A percentile compares a stretch with the other conserved stretches of the same genome.
Conservation (phyloP, 1,284 basidiomycete genomes). For the Meira miltonrushii region DNA sequence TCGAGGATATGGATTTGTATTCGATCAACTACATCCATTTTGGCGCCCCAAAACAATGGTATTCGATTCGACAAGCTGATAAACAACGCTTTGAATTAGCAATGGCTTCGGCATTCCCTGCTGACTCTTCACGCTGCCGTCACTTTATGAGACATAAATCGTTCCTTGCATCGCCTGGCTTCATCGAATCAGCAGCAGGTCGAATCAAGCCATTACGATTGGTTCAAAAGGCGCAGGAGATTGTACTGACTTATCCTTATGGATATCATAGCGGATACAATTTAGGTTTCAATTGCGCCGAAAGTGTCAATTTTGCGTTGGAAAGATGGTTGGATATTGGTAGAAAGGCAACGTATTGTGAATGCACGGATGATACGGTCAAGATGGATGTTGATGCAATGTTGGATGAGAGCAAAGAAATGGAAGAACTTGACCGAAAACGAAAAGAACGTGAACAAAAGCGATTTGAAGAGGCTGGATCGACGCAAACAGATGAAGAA, state of each 20-base stretch:
- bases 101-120: conserved; percentile 46
- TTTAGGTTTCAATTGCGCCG: conserved; percentile 92
- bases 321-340: conserved; percentile 91
- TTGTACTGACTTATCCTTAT: conserved; percentile 85
- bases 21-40: conserved; percentile 99
- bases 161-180: conserved; percentile 82
- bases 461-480: conserved; percentile 56
- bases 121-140: conserved; percentile 64
- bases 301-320: conserved; percentile 94
- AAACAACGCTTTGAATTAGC: conserved; percentile 52
- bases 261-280: conserved; percentile 98
- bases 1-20: conserved; percentile 81
- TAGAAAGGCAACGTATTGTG: conserved; percentile 46
- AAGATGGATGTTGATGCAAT: conserved; percentile 47
- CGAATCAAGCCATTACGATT: conserved; percentile 56
- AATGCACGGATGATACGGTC: conserved; percentile 48
- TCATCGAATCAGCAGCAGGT: conserved; percentile 67
- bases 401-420: conserved; percentile 38
- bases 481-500: conserved; percentile 19
- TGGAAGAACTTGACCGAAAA: conserved; percentile 39
- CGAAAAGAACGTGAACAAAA: conserved; percentile 53
- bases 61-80: conserved; percentile 85
- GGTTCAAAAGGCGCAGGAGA: conserved; percentile 86
- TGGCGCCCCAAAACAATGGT: conserved; percentile 93
- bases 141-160: conserved; percentile 97